A percentile compares a stretch with the other conserved stretches of the same genome.
Evolutionary conservation across 148 eudicot species (phyloP).

Genomic region (Silene latifolia): DNA sequence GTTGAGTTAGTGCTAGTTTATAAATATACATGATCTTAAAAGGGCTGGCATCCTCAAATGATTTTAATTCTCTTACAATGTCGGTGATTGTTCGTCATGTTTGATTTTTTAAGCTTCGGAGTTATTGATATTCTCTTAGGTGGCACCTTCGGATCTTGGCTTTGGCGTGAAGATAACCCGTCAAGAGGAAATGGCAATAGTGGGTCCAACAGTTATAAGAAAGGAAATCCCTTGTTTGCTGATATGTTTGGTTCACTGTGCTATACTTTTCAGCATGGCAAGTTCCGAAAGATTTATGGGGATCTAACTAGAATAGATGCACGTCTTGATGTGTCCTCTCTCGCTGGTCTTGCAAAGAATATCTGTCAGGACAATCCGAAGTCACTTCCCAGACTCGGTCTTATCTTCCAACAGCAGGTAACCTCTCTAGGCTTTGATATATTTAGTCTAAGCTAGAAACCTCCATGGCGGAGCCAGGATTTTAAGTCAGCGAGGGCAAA

Average conservation of each 20-base stretch:
- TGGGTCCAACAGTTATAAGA: slow-evolving; percentile 20
- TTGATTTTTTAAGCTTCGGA: too few species aligned
- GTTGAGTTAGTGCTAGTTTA: too few species aligned
- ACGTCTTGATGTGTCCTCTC: slow-evolving; percentile 66
- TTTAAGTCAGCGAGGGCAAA: too few species aligned
- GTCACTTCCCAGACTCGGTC: slow-evolving; percentile 53
- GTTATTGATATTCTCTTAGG: too few species aligned
- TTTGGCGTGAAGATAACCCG: slow-evolving; percentile 36
- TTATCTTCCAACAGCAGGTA: slow-evolving; percentile 89
- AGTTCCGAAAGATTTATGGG: slow-evolving; percentile 51
- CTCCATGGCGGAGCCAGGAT: too few species aligned
- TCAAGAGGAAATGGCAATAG: slow-evolving; percentile 18
- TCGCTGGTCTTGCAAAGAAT: slow-evolving; percentile 49
- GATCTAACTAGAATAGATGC: slow-evolving; percentile 81
- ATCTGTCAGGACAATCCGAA: slow-evolving; percentile 29
- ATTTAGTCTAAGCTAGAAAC: neutral
- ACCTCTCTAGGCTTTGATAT: neutral
- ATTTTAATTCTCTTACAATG: too few species aligned
- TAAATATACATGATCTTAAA: too few species aligned
- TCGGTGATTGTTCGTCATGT: too few species aligned
- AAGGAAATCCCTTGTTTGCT: slow-evolving; percentile 52
- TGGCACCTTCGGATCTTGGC: slow-evolving; percentile 62
- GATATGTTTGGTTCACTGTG: slow-evolving; percentile 77
- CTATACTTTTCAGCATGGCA: slow-evolving; percentile 71
- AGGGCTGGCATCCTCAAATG: too few species aligned